Percentiles rank a stretch among this genome's conserved stretches.
Evolutionary conservation across 805 yeast species (phyloP).

Genomic region (Pichia occidentalis): DNA sequence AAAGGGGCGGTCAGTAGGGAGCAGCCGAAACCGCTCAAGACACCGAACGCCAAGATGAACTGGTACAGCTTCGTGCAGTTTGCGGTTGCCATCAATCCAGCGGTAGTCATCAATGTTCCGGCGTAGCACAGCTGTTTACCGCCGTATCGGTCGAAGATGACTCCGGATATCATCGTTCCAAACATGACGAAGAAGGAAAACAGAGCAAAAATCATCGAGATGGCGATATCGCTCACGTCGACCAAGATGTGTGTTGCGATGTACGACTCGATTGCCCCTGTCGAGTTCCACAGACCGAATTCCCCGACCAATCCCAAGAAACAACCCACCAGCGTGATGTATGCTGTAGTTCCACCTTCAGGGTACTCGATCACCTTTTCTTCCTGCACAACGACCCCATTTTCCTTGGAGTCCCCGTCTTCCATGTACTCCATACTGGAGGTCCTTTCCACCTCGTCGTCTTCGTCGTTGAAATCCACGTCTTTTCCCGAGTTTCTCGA

Average conservation of each 20-base stretch:
- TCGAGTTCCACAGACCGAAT: slow-evolving; percentile 60
- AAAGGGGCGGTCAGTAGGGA: slow-evolving; percentile 39
- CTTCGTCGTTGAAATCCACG: not conserved
- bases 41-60: slow-evolving; percentile 46
- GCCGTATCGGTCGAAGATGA: slow-evolving; percentile 41
- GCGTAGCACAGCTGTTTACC: slow-evolving; percentile 31
- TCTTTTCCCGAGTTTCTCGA: too few species aligned
- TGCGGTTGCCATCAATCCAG: slow-evolving; percentile 40
- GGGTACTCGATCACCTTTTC: slow-evolving; percentile 32
- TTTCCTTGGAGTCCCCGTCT: not conserved
- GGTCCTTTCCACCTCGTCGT: not conserved
- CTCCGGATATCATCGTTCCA: slow-evolving; percentile 37
- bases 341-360: slow-evolving; percentile 53
- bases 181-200: slow-evolving; percentile 38
- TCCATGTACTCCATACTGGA: not conserved
- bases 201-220: slow-evolving; percentile 70
- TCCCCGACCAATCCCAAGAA: slow-evolving; percentile 50
- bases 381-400: slow-evolving; percentile 7
- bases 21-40: slow-evolving; percentile 39
- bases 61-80: slow-evolving; percentile 40
- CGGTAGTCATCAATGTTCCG: slow-evolving; percentile 33
- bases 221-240: slow-evolving; percentile 35
- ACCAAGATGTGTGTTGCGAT: slow-evolving; percentile 46
- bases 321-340: slow-evolving; percentile 42
- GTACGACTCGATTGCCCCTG: slow-evolving; percentile 64